Conservation (phyloP, 225 moss, liverwort and hornwort species). For the Thuidium tamariscinum region DNA sequence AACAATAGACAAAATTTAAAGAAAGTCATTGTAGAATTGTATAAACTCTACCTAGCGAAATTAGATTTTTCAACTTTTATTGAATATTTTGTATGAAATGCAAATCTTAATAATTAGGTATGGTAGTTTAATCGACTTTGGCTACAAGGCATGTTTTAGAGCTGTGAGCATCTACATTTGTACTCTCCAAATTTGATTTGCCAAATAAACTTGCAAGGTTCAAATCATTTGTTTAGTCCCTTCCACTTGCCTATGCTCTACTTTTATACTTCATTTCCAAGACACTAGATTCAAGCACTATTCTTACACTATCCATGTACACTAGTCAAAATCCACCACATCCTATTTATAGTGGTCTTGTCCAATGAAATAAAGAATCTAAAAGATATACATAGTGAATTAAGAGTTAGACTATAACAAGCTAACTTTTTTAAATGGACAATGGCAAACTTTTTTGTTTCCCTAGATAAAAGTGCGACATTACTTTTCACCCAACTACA, state of each 20-base stretch:
- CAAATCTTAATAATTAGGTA: fast-evolving
- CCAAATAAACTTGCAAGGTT: fast-evolving
- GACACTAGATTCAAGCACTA: neutral
- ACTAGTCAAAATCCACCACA: neutral
- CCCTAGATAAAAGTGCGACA: too few relatives aligned
- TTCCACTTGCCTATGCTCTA: neutral
- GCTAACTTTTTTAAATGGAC: fast-evolving
- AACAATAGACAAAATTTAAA: neutral
- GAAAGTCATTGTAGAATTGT: neutral
- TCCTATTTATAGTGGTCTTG: neutral
- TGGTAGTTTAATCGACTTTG: neutral
- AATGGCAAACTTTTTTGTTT: fast-evolving
- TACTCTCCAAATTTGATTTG: neutral
- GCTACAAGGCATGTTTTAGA: fast-evolving
- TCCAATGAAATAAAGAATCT: neutral
- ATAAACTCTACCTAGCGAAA: too few relatives aligned
- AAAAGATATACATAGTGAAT: fast-evolving
- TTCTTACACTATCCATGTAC: neutral
- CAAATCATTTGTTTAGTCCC: neutral
- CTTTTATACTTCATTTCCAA: too few relatives aligned
- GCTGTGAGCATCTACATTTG: neutral
- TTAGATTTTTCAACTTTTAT: neutral
- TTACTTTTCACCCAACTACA: too few relatives aligned
- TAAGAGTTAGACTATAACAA: neutral
- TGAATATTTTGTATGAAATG: neutral